phyloP scores from a whole-genome alignment of 2,329 filamentous ascomycete genomes.

The Helicocarpus griseus region DNA sequence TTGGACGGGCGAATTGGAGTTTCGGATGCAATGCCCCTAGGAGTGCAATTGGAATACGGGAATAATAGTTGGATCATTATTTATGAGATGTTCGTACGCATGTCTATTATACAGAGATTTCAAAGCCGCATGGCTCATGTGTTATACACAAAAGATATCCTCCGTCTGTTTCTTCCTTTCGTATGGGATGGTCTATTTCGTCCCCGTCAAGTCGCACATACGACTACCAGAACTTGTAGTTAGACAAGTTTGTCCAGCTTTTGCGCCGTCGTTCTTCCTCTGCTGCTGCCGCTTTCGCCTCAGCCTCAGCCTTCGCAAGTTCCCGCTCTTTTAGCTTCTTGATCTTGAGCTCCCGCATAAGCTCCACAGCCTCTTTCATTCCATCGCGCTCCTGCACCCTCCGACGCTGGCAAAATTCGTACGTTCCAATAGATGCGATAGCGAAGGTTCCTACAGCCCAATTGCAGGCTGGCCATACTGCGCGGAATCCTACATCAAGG shows the following conservation, averaged over 20 bases:
- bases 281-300: constrained; percentile 23
- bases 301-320: constrained; percentile 29
- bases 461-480: constrained; percentile 60
- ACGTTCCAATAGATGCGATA: constrained; percentile 58
- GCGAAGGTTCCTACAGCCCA: constrained; percentile 77
- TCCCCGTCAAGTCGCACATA: not conserved
- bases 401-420: constrained; percentile 74
- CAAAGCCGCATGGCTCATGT: not conserved
- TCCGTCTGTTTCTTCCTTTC: not conserved
- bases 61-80: not conserved
- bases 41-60: not conserved
- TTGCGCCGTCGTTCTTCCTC: constrained; percentile 33
- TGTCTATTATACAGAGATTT: not conserved
- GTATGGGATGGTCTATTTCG: not conserved
- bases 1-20: not conserved
- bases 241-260: constrained; percentile 35
- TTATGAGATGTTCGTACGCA: constrained; percentile 2
- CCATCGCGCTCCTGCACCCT: constrained; percentile 66
- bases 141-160: not conserved
- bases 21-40: not conserved
- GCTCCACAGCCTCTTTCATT: constrained; percentile 77
- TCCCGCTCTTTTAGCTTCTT: constrained; percentile 48
- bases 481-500: constrained; percentile 35
- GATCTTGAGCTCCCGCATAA: constrained; percentile 63
- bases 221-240: constrained; percentile 40